These are phyloP conservation scores for Kodamaea sagamina DNA, from an alignment of 805 yeast species.

Conservation along the genomic window DNA sequence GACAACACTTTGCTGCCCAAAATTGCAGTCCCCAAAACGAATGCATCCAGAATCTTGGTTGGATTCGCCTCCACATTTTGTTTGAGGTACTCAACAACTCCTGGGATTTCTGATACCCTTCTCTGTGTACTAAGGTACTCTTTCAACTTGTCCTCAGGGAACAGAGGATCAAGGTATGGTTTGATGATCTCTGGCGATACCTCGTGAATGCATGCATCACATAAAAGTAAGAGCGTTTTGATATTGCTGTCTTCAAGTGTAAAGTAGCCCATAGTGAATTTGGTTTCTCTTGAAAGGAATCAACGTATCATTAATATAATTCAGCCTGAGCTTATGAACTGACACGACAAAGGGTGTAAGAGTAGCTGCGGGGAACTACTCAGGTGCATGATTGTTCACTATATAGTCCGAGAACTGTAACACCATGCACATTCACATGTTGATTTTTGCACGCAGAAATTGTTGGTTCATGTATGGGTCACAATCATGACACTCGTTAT, in stretches of 20 bases:
- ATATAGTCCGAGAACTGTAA: too few relatives aligned
- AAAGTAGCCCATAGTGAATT: slow-evolving; percentile 8
- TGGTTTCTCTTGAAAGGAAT: not conserved
- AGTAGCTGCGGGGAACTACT: too few relatives aligned
- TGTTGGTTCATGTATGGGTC: too few relatives aligned
- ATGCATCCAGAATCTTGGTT: slow-evolving; percentile 9
- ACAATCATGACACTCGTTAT: too few relatives aligned
- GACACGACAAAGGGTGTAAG: not conserved
- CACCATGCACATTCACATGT: too few relatives aligned
- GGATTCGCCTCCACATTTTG: not conserved
- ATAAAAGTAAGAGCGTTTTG: slow-evolving; percentile 29
- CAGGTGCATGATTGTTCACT: too few relatives aligned
- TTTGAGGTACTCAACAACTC: slow-evolving; percentile 20
- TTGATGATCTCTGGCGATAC: slow-evolving; percentile 29
- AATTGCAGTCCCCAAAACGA: slow-evolving; percentile 25
- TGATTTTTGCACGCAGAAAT: too few relatives aligned
- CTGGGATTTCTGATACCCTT: slow-evolving; percentile 34
- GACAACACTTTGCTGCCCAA: slow-evolving; percentile 34
- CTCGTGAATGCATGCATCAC: slow-evolving; percentile 40
- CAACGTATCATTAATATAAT: not conserved
- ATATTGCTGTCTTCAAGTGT: slow-evolving; percentile 23
- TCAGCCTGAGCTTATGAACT: not conserved
- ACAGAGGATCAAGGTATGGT: slow-evolving; percentile 26
- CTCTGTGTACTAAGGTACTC: slow-evolving; percentile 29
- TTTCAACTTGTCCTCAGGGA: slow-evolving; percentile 30